phyloP scores from a whole-genome alignment of 768 basidiomycete species.

The Mycena polygramma region DNA sequence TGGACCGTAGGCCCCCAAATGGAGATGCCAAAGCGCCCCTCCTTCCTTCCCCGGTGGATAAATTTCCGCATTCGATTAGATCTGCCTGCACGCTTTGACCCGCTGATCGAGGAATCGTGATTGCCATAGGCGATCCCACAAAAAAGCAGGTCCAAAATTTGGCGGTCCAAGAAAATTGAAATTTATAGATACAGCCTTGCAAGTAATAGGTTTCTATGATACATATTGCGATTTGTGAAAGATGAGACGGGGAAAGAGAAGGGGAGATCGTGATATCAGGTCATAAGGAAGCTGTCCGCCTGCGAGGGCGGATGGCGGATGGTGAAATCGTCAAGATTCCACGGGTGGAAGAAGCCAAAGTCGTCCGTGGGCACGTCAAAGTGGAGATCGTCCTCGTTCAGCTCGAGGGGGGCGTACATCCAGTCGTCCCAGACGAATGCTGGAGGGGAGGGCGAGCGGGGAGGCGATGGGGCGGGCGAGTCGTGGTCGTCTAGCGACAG shows the following conservation, averaged over 20 bases:
- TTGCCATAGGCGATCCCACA: no score
- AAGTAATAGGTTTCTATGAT: background rate
- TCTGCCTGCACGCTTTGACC: no score
- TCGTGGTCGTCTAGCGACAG: background rate
- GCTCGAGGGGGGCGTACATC: constrained; percentile 16
- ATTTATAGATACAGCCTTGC: background rate
- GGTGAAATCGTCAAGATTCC: background rate
- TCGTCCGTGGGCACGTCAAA: constrained; percentile 2
- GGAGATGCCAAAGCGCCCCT: no score
- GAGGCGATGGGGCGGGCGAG: background rate
- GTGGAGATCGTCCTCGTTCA: constrained; percentile 6
- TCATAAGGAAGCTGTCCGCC: background rate
- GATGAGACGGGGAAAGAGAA: background rate
- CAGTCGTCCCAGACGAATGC: constrained; percentile 18
- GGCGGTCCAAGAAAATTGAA: no score
- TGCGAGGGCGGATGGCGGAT: background rate
- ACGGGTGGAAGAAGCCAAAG: constrained; percentile 18
- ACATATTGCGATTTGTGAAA: background rate
- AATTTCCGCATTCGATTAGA: no score
- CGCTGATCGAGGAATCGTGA: no score
- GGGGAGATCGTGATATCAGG: background rate
- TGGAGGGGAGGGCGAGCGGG: background rate
- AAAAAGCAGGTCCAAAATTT: no score
- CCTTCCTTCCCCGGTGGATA: no score
- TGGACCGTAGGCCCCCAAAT: no score